phyloP scores from a whole-genome alignment of 2,329 filamentous ascomycete genomes.

The Ceratocystis albifundus region DNA sequence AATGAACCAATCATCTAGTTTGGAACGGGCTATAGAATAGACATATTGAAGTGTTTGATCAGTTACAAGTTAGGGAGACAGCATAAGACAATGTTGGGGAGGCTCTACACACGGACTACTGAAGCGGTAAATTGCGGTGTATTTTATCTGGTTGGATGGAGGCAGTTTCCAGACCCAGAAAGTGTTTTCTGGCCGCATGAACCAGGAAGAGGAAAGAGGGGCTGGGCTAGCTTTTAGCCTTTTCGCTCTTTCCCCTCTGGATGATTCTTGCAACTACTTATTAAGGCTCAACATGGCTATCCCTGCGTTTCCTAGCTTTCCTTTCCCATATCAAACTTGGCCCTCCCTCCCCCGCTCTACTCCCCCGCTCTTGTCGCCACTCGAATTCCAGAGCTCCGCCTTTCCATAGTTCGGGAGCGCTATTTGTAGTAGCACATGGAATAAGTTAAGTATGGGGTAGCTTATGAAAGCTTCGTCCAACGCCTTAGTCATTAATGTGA shows the following conservation, averaged over 20 bases:
- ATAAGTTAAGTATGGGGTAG: constrained; percentile 1
- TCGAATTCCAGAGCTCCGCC: neutral
- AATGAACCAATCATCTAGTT: too few species aligned
- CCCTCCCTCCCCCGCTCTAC: too few species aligned
- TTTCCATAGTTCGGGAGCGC: neutral
- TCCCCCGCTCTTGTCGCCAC: constrained; percentile 8
- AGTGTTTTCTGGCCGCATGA: neutral
- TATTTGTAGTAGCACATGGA: constrained; percentile 2
- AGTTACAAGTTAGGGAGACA: neutral
- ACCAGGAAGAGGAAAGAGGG: neutral
- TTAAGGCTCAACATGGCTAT: neutral
- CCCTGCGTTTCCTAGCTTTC: neutral
- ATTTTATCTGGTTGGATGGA: neutral
- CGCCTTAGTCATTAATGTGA: neutral
- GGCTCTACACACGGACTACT: neutral
- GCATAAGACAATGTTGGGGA: neutral
- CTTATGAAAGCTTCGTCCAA: constrained; percentile 3
- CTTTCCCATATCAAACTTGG: neutral
- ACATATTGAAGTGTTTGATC: neutral
- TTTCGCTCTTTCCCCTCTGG: neutral
- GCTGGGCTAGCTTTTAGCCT: neutral
- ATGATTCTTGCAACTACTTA: neutral
- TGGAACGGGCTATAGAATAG: neutral
- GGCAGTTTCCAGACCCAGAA: neutral
- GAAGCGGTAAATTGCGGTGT: neutral